Conservation (phyloP, 1,284 basidiomycete species). For the Cystobasidium sp. region DNA sequence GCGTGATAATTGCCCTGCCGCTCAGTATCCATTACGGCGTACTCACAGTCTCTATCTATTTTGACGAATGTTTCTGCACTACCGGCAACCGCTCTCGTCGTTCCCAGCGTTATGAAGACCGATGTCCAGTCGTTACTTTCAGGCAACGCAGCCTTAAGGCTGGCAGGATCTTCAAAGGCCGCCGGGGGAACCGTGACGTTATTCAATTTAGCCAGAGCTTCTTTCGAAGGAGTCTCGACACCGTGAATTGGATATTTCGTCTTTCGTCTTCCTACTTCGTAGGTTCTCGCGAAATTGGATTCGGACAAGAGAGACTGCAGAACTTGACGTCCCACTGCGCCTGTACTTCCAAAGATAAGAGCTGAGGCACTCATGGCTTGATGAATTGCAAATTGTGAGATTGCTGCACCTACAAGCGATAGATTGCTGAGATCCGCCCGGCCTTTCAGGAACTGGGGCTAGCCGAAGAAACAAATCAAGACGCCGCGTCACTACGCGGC, state of each 20-base stretch:
- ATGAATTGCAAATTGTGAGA: conserved; percentile 1
- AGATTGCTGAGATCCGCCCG: neutral
- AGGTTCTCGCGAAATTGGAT: conserved; percentile 64
- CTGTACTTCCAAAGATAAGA: conserved; percentile 69
- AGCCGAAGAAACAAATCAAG: no score
- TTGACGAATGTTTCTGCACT: conserved; percentile 69
- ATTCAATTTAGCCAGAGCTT: conserved; percentile 64
- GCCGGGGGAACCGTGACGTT: conserved; percentile 70
- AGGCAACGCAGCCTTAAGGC: conserved; percentile 67
- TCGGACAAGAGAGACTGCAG: conserved; percentile 66
- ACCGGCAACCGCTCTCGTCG: conserved; percentile 66
- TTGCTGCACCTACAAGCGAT: neutral
- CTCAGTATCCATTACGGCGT: no score
- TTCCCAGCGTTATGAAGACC: conserved; percentile 62
- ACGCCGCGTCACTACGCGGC: no score
- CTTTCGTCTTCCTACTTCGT: conserved; percentile 69
- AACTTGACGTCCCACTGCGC: conserved; percentile 65
- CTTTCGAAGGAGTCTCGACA: conserved; percentile 54
- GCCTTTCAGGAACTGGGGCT: no score
- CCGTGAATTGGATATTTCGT: conserved; percentile 58
- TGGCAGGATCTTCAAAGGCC: conserved; percentile 21
- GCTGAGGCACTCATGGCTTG: neutral
- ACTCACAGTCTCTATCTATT: conserved; percentile 70
- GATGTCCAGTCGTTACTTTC: conserved; percentile 50
- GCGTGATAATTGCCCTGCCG: no score